Evolutionary conservation across 345 rosid genomes (phyloP).

Genomic region (Linum trigynum): DNA sequence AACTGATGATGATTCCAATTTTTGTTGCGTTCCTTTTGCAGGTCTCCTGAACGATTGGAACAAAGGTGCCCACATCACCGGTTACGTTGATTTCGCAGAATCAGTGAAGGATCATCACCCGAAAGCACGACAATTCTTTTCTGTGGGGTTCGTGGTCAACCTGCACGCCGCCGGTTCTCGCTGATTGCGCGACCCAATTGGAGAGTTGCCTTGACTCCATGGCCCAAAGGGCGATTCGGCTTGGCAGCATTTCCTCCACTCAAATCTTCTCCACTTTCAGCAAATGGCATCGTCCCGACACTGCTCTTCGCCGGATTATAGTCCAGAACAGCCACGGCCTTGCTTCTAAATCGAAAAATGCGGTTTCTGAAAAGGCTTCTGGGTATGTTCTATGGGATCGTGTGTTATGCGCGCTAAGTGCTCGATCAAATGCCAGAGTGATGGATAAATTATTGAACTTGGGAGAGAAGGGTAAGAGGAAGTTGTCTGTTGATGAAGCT

Average conservation of each 20-base stretch:
- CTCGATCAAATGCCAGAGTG: slow-evolving; percentile 64
- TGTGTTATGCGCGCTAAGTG: slow-evolving; percentile 57
- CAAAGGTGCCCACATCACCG: slow-evolving; percentile 75
- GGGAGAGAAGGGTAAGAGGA: slow-evolving; percentile 39
- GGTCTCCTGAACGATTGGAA: slow-evolving; percentile 82
- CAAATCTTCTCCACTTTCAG: slow-evolving; percentile 68
- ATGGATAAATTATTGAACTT: slow-evolving; percentile 52
- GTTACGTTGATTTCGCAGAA: slow-evolving; percentile 84
- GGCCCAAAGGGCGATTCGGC: slow-evolving; percentile 56
- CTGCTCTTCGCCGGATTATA: slow-evolving; percentile 47
- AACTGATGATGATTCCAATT: neutral
- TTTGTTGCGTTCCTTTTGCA: slow-evolving; percentile 13
- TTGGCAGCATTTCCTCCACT: slow-evolving; percentile 62
- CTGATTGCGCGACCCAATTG: slow-evolving; percentile 61
- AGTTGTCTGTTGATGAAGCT: slow-evolving; percentile 60
- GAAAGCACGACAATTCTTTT: slow-evolving; percentile 41
- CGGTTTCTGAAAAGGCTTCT: slow-evolving; percentile 39
- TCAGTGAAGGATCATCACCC: slow-evolving; percentile 75
- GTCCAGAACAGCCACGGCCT: slow-evolving; percentile 16
- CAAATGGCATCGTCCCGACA: slow-evolving; percentile 72
- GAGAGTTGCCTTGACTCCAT: slow-evolving; percentile 85
- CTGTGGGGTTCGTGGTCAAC: slow-evolving; percentile 91
- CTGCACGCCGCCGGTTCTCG: slow-evolving; percentile 50
- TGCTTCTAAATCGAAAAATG: slow-evolving; percentile 21
- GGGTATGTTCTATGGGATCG: slow-evolving; percentile 64